Conservation (phyloP, 257 asterid genomes). For the Handroanthus guayacan region DNA sequence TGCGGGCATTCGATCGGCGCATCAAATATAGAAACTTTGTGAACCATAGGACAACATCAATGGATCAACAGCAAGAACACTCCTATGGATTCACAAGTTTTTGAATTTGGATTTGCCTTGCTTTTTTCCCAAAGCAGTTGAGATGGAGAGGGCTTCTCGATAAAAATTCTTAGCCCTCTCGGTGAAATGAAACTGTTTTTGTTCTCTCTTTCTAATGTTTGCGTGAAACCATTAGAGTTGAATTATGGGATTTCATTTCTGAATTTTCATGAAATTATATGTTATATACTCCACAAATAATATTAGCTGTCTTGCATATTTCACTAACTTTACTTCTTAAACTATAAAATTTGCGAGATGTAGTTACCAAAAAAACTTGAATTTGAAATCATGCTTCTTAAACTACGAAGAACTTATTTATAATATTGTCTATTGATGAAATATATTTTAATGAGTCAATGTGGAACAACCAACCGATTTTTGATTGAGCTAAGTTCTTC, state of each 20-base stretch:
- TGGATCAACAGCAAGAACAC: constrained; percentile 32
- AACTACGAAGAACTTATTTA: too few relatives aligned
- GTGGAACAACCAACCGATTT: too few relatives aligned
- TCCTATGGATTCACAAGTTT: constrained; percentile 43
- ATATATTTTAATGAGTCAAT: too few relatives aligned
- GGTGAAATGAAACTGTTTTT: background rate
- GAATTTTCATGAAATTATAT: background rate
- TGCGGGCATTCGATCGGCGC: constrained; percentile 95
- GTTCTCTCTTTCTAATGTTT: background rate
- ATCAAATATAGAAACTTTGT: constrained; percentile 64
- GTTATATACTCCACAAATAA: too few relatives aligned
- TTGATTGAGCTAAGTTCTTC: too few relatives aligned
- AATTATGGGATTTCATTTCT: background rate
- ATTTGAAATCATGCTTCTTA: too few relatives aligned
- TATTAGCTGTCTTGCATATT: background rate
- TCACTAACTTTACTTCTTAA: background rate
- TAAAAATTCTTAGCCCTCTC: constrained; percentile 39
- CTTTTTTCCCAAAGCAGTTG: background rate
- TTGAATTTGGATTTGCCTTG: background rate
- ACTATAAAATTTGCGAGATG: too few relatives aligned
- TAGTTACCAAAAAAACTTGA: too few relatives aligned
- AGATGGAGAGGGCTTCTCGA: constrained; percentile 46
- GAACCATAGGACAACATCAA: constrained; percentile 63
- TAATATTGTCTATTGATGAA: too few relatives aligned
- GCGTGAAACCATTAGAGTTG: constrained; percentile 11